Conservation (phyloP, 208 protist genomes). For the Wallacemonas sp. region DNA sequence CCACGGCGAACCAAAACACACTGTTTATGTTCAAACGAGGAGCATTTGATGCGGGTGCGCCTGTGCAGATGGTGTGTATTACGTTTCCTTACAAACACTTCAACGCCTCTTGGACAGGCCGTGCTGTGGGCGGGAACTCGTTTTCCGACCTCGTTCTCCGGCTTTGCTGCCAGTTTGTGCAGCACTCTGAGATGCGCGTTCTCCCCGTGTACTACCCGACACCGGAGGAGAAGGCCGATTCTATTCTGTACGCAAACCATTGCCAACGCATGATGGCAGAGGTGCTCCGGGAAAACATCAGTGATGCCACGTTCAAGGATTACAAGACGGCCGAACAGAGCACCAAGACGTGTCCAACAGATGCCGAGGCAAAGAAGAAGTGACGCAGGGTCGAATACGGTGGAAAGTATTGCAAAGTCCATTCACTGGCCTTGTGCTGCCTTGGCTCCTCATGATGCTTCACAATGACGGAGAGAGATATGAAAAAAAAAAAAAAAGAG, state of each 20-base stretch:
- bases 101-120: conserved; percentile 85
- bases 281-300: conserved; percentile 58
- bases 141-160: conserved; percentile 66
- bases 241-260: conserved; percentile 74
- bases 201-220: conserved; percentile 90
- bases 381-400: too few relatives aligned
- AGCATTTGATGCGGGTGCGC: conserved; percentile 80
- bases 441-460: too few relatives aligned
- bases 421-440: too few relatives aligned
- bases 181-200: conserved; percentile 66
- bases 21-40: conserved; percentile 87
- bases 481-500: too few relatives aligned
- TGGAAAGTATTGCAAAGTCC: too few relatives aligned
- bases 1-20: conserved; percentile 68
- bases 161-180: conserved; percentile 84
- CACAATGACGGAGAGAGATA: too few relatives aligned
- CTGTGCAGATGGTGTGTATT: conserved; percentile 89
- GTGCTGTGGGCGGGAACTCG: conserved; percentile 66
- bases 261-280: conserved; percentile 86
- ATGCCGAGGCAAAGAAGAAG: not conserved
- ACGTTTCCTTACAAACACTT: conserved; percentile 86
- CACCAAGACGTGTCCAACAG: not conserved
- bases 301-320: conserved; percentile 63
- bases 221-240: conserved; percentile 69
- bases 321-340: conserved; percentile 38